Evolutionary conservation across 805 yeast genomes (phyloP), one percentile per base, ranked within the genome.

Genomic region (Wickerhamomyces rabaulensis): DNA sequence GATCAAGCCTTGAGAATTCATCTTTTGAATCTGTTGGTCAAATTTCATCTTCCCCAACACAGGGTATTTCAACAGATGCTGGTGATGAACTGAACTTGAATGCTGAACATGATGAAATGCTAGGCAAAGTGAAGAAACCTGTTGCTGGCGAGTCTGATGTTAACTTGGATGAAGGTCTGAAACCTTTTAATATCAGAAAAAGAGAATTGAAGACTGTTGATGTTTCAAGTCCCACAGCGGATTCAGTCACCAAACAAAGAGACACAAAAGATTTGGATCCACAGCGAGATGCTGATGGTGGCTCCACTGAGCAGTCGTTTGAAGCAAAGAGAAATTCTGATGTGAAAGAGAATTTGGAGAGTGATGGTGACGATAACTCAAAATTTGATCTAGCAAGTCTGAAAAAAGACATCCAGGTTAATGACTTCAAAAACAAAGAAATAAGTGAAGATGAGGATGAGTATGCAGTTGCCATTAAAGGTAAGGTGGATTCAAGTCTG

Each of bases 1-100:
- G 47, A 22, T 37, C 52, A 17, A 55, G 57, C 40, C 46, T 46
- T 8, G 50, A 47, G 4, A 26, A 27, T n/a, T 16, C 36, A 4
- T 27, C 36, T 16, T 33, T 33, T 17, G 36, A 33, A 33, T 33
- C 20, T 7, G 20, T 33, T 17, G 13, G 13, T 16, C 36, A 33
- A 16, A 17, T 33, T 16, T 2, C 36, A 12, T 9, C 36, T 7
- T 33, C 20, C 3, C 36, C 17, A 33, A 33, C 36, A 3, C 20
- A 33, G 16, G 31, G 13, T n/a, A 4, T 13, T 27, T 3, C 20
- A 10, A 8, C 3, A 17, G 12, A 33, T 16, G 4, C 5, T 17
- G 20, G 16, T 16, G 20, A 33, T 33, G 36, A 33, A 9, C 20
- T 33, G 36, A 20, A 33, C 20, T 17, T 33, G 36, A 33, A 33